These are phyloP conservation scores for Clarireedia homoeocarpa DNA, from an alignment of 2,329 filamentous ascomycete genomes.

Conservation along the genomic window DNA sequence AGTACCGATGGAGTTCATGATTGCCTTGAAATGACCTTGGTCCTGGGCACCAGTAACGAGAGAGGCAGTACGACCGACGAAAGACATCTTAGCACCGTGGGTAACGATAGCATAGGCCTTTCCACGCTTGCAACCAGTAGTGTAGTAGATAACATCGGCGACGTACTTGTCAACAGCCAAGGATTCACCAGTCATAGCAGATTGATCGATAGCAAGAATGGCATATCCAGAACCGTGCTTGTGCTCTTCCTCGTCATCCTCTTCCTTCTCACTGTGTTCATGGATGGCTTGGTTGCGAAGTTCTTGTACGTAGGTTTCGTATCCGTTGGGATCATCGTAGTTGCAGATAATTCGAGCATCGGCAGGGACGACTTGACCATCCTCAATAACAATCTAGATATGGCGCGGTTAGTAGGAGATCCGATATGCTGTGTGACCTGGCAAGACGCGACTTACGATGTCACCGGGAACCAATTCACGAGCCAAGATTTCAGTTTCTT, in stretches of 20 bases:
- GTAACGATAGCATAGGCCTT: constrained; percentile 65
- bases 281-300: constrained; percentile 52
- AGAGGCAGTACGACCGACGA: constrained; percentile 68
- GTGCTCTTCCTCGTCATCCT: constrained; percentile 47
- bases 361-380: constrained; percentile 62
- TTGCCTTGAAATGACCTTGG: constrained; percentile 72
- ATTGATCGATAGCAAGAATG: constrained; percentile 68
- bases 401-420: not conserved
- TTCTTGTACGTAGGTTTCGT: constrained; percentile 59
- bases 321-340: constrained; percentile 60
- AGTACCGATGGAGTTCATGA: constrained; percentile 77
- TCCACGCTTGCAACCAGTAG: constrained; percentile 73
- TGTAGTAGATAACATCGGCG: constrained; percentile 70
- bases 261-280: constrained; percentile 47
- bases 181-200: constrained; percentile 74
- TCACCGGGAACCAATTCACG: constrained; percentile 70
- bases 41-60: constrained; percentile 69
- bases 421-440: not conserved
- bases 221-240: constrained; percentile 51
- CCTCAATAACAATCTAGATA: constrained; percentile 56
- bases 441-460: constrained; percentile 48
- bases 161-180: constrained; percentile 74
- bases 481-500: constrained; percentile 61
- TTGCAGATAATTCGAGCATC: constrained; percentile 67
- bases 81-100: constrained; percentile 62